Evolutionary conservation across 441 rosid species (phyloP).

Genomic region (Pelargonium australe): DNA sequence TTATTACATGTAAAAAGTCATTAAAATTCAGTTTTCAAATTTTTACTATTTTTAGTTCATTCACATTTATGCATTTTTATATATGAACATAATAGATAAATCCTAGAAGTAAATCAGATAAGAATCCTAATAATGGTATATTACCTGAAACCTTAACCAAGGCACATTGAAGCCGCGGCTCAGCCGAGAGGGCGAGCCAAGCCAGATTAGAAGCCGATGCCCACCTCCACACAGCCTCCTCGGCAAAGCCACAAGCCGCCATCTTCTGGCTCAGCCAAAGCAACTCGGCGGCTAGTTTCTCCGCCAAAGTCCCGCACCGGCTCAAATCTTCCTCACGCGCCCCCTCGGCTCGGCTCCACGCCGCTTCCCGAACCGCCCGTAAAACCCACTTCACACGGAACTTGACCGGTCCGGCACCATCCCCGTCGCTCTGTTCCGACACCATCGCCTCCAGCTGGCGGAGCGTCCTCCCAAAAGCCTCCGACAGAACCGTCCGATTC

Average conservation of each 20-base stretch:
- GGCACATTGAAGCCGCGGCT: slow-evolving; percentile 62
- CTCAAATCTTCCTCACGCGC: slow-evolving; percentile 24
- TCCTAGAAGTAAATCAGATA: too few species aligned
- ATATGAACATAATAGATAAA: too few species aligned
- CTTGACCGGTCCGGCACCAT: slow-evolving; percentile 21
- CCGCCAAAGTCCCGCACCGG: slow-evolving; percentile 34
- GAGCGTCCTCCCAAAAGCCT: slow-evolving; percentile 59
- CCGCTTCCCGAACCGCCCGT: slow-evolving; percentile 22
- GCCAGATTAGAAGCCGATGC: slow-evolving; percentile 70
- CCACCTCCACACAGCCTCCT: slow-evolving; percentile 72
- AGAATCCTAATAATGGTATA: not conserved
- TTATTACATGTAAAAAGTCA: too few species aligned
- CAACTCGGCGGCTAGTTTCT: slow-evolving; percentile 78
- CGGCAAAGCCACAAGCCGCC: slow-evolving; percentile 52
- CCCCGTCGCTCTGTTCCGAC: slow-evolving; percentile 12
- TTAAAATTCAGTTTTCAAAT: too few species aligned
- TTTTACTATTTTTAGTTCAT: too few species aligned
- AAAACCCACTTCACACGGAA: slow-evolving; percentile 37
- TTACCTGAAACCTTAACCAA: slow-evolving; percentile 62
- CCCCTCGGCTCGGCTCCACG: slow-evolving; percentile 25
- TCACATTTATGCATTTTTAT: too few species aligned
- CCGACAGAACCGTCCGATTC: slow-evolving; percentile 49
- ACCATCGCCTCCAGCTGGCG: slow-evolving; percentile 36
- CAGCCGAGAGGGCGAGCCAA: slow-evolving; percentile 57
- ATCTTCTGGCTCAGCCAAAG: slow-evolving; percentile 73